phyloP scores from a whole-genome alignment of 2,329 filamentous ascomycete species.

The Xylariaceae sp. region DNA sequence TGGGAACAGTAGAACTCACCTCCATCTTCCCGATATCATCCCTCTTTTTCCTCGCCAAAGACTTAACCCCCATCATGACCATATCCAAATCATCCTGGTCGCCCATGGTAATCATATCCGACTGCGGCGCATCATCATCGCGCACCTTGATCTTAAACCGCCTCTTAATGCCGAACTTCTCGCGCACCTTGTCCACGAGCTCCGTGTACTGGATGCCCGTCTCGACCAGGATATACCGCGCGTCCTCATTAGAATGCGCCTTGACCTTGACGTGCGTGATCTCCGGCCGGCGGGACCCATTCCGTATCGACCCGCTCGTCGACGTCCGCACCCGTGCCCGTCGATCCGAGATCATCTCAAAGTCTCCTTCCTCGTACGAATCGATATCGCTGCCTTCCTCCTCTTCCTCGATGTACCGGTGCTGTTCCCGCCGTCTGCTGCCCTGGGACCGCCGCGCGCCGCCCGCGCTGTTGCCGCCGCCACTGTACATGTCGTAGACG shows the following conservation, averaged over 20 bases:
- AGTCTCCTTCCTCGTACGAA: conserved; percentile 69
- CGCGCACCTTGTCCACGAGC: conserved; percentile 71
- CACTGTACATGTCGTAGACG: conserved; percentile 59
- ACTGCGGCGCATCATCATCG: conserved; percentile 66
- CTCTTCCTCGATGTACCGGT: conserved; percentile 73
- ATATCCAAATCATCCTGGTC: conserved; percentile 96
- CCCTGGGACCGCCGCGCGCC: conserved; percentile 36
- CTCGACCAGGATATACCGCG: conserved; percentile 84
- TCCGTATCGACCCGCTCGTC: conserved; percentile 44
- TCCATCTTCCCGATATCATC: conserved; percentile 90
- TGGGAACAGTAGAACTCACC: no score
- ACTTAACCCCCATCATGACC: conserved; percentile 66
- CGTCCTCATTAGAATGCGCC: conserved; percentile 77
- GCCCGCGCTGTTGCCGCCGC: conserved; percentile 37
- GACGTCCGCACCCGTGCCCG: conserved; percentile 42
- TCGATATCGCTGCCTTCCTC: conserved; percentile 70
- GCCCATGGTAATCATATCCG: conserved; percentile 94
- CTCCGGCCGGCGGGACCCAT: conserved; percentile 57
- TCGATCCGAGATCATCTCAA: conserved; percentile 66
- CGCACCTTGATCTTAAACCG: conserved; percentile 85
- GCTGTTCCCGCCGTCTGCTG: conserved; percentile 43
- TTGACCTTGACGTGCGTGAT: conserved; percentile 82
- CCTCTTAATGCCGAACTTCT: conserved; percentile 75
- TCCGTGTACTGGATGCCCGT: conserved; percentile 68
- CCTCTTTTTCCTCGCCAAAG: conserved; percentile 64